Conservation (phyloP, 2,329 filamentous ascomycete species). For the Myriangium duriaei region DNA sequence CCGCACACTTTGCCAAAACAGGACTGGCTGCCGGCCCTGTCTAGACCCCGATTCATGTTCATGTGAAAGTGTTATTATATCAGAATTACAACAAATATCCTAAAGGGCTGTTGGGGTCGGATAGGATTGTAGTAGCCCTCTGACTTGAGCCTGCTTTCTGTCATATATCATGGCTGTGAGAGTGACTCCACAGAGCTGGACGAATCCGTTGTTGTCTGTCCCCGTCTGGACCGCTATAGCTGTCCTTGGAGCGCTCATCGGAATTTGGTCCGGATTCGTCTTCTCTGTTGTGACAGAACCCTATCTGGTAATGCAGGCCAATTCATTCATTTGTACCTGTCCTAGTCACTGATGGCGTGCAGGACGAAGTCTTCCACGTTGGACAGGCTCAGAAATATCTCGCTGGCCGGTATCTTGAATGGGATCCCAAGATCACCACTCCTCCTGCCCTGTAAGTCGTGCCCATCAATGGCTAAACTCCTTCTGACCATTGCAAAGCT, state of each 20-base stretch:
- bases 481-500: conserved; percentile 31
- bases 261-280: conserved; percentile 6
- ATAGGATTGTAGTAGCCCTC: no score
- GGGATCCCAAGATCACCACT: conserved; percentile 97
- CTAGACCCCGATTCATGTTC: no score
- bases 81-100: no score
- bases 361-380: conserved; percentile 84
- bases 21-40: no score
- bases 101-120: no score
- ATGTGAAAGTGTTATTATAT: no score
- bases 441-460: conserved; percentile 59
- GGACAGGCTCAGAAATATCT: conserved; percentile 87
- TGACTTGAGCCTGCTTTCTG: no score
- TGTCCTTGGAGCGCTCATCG: conserved; percentile 12
- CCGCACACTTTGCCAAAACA: conserved; percentile 4
- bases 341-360: conserved; percentile 10
- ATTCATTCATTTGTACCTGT: conserved; percentile 12
- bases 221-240: conserved; percentile 22
- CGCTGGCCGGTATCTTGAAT: conserved; percentile 56
- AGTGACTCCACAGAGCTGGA: no score
- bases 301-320: conserved; percentile 40
- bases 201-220: conserved; percentile 20
- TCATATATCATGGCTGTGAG: no score
- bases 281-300: conserved; percentile 27
- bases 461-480: conserved; percentile 18